phyloP scores from a whole-genome alignment of 306 rosid species.

The Cicer judaicum region DNA sequence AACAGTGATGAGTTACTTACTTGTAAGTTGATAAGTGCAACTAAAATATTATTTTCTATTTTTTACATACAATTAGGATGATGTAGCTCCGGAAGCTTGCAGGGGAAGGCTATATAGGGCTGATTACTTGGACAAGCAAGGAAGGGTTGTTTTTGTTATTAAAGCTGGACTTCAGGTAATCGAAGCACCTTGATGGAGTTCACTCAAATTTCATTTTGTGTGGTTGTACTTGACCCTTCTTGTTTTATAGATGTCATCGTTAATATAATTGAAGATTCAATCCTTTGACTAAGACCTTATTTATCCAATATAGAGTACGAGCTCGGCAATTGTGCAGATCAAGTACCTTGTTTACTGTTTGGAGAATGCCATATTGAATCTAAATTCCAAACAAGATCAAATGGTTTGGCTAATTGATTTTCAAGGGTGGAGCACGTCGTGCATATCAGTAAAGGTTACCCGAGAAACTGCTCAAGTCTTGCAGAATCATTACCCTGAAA shows the following conservation, averaged over 20 bases:
- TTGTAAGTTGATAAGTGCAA: constrained; percentile 22
- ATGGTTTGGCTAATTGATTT: constrained; percentile 88
- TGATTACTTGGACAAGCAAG: constrained; percentile 68
- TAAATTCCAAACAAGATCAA: constrained; percentile 61
- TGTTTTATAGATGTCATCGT: neutral
- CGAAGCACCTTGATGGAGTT: constrained; percentile 23
- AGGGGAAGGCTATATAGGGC: constrained; percentile 70
- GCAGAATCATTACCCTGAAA: constrained; percentile 88
- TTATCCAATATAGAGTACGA: constrained; percentile 55
- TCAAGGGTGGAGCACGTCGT: constrained; percentile 67
- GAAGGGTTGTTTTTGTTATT: constrained; percentile 74
- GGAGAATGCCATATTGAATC: constrained; percentile 78
- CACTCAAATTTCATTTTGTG: constrained; percentile 2
- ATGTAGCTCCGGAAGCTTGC: constrained; percentile 61
- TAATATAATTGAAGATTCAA: constrained; percentile 23
- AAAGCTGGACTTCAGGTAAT: constrained; percentile 76
- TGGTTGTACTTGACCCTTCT: neutral
- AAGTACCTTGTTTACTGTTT: constrained; percentile 73
- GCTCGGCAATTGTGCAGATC: constrained; percentile 54
- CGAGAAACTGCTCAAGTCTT: constrained; percentile 67
- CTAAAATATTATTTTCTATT: constrained; percentile 24
- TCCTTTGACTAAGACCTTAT: constrained; percentile 36
- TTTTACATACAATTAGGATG: constrained; percentile 45
- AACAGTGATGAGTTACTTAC: constrained; percentile 12
- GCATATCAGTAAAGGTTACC: constrained; percentile 66